Conservation (phyloP, 331 rosid genomes). For the Malus hybrid region DNA sequence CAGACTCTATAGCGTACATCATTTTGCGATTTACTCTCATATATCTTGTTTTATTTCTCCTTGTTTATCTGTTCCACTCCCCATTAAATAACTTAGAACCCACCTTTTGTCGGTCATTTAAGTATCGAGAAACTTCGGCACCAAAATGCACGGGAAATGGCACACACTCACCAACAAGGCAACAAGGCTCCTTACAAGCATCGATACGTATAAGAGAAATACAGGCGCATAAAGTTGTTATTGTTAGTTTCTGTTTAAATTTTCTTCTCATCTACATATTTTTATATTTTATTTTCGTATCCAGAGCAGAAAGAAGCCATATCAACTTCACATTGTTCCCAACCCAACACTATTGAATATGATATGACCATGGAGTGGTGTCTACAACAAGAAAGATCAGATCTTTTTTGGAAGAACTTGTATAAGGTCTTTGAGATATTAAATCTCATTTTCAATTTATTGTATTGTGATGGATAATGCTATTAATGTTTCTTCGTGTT, state of each 20-base stretch:
- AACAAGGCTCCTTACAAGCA: not conserved
- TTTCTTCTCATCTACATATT: not conserved
- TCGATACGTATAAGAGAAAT: not conserved
- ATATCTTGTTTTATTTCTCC: not conserved
- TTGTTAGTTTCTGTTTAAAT: not conserved
- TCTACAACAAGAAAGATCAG: conserved; percentile 50
- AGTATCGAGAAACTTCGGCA: conserved; percentile 38
- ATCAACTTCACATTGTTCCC: conserved; percentile 89
- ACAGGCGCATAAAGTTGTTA: not conserved
- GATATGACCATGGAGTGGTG: conserved; percentile 94
- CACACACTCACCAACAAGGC: not conserved
- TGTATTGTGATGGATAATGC: not conserved
- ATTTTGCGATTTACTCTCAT: not conserved
- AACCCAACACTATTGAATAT: conserved; percentile 74
- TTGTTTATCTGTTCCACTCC: not conserved
- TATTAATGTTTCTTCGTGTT: not conserved
- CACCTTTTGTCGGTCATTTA: conserved; percentile 62
- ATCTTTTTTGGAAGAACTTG: conserved; percentile 36
- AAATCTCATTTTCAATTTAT: not conserved
- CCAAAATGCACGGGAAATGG: conserved; percentile 43
- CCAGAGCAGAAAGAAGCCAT: conserved; percentile 94
- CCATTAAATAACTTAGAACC: not conserved
- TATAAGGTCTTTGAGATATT: conserved; percentile 38
- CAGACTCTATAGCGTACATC: conserved; percentile 5
- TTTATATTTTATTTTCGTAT: conserved; percentile 3